Base-by-base conservation (phyloP, 495 filamentous ascomycete species). In the Wilcoxina mikolae region DNA sequence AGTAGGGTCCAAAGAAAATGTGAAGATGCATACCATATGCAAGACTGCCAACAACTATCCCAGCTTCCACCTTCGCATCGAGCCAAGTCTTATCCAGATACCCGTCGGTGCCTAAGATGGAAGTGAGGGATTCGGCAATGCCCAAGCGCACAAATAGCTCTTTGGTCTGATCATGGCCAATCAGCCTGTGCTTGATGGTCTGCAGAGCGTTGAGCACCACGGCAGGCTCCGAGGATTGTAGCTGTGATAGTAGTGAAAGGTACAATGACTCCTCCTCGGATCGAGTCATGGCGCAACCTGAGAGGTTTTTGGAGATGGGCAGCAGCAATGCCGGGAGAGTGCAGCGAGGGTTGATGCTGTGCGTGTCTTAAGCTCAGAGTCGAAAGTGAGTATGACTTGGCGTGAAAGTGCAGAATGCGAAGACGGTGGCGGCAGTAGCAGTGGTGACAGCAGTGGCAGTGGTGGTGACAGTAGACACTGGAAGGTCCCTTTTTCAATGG, bases 81-180 rank as follows among this genome's bases (percentile, higher is more conserved):
- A 84, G 78, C 59, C 59, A 61, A 44, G 50, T 50, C 31, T 84
- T 78, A 9, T 74, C 72, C 28, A 69, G 69, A 49, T 25, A 17
- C 23, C 2, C 43, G 12, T 41, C 31, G 11, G 18, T 54, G 66
- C 46, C 56, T 48, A 95, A 68, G 26, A 86, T 74, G 41, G 74
- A 71, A 49, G 81, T 77, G 29, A 95, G 70, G 35, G 77, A 71
- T 24, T 77, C 76, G 38, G 95, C 69, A 24, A 94, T 71, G 12
- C 87, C 88, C 44, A 72, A 68, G 45, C 70, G 69, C 20, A 96
- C 70, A 74, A 79, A 87, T 35, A 76, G 59, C 62, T 87, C 82
- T 67, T 98, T 98, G 63, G 80, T 78, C 64, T 91, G 81, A 24
- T 84, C 78, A 69, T 95, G 87, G 28, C 91, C 91, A 59, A 94